These are phyloP conservation scores for Penicillium dipodomyicola DNA, from an alignment of 495 filamentous ascomycete species.

Conservation along the genomic window DNA sequence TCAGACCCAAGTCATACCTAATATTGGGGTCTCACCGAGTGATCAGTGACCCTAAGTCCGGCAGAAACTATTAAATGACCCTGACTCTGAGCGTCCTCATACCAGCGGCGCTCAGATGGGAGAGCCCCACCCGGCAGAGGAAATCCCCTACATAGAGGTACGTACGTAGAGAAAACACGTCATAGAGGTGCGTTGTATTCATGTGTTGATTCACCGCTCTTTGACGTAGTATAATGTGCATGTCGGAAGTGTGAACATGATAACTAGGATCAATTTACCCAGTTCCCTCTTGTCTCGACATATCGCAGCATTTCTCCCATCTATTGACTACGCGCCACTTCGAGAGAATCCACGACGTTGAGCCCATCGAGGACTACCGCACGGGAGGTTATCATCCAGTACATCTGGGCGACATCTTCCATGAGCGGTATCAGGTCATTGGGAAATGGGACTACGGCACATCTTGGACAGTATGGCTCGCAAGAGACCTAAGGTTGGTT, in stretches of 20 bases:
- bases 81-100: no score
- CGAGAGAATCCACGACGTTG: conserved; percentile 23
- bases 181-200: background rate
- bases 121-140: no score
- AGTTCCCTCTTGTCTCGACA: no score
- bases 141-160: no score
- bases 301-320: background rate
- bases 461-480: background rate
- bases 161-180: background rate
- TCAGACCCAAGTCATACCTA: no score
- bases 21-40: no score
- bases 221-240: background rate
- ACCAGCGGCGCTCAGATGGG: no score
- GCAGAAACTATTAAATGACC: no score
- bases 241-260: background rate
- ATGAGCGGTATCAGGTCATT: background rate
- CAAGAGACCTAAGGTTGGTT: background rate
- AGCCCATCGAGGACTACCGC: conserved; percentile 24
- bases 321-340: conserved; percentile 19
- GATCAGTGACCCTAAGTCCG: no score
- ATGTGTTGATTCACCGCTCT: background rate
- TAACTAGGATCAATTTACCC: no score
- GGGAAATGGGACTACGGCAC: background rate
- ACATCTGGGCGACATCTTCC: conserved; percentile 19
- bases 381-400: conserved; percentile 27